These are phyloP conservation scores for Azolla pinnata DNA, from an alignment of 75 land plant species.

Conservation along the genomic window DNA sequence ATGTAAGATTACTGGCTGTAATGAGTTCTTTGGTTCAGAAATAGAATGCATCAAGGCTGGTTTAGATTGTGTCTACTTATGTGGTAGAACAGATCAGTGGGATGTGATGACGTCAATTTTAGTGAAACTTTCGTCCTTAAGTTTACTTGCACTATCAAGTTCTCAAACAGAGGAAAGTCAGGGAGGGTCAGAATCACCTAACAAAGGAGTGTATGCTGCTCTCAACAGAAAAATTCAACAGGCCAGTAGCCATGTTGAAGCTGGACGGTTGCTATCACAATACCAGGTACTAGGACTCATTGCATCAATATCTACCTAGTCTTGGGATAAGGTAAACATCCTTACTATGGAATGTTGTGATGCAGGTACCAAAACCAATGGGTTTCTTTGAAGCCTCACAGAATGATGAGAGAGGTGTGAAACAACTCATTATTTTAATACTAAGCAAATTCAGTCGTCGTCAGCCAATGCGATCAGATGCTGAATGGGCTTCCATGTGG, in stretches of 20 bases:
- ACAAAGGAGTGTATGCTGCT: not conserved
- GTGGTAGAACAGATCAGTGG: constrained; percentile 65
- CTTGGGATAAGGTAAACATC: constrained; percentile 6
- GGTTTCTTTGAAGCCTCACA: constrained; percentile 48
- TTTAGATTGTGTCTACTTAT: constrained; percentile 64
- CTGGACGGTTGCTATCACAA: constrained; percentile 57
- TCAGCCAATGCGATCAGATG: constrained; percentile 72
- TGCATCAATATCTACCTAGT: no score
- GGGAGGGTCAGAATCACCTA: not conserved
- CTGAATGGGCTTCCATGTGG: constrained; percentile 89
- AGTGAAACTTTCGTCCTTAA: constrained; percentile 36
- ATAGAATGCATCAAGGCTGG: constrained; percentile 53
- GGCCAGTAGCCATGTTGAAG: constrained; percentile 74
- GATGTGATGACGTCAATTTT: constrained; percentile 59
- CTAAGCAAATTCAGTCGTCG: constrained; percentile 80
- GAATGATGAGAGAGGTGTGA: constrained; percentile 55
- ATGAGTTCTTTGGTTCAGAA: constrained; percentile 54
- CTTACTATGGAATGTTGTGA: not conserved
- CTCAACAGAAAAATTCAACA: constrained; percentile 35
- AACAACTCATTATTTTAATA: constrained; percentile 70
- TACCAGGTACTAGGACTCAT: no score
- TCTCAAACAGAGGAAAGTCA: not conserved
- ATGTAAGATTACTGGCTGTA: constrained; percentile 27
- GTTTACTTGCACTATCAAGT: not conserved
- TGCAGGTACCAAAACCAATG: constrained; percentile 81